Evolutionary conservation across 352 stramenopile species (phyloP), one percentile per base, ranked within the genome.

Genomic region (Phytophthora citrophthora): DNA sequence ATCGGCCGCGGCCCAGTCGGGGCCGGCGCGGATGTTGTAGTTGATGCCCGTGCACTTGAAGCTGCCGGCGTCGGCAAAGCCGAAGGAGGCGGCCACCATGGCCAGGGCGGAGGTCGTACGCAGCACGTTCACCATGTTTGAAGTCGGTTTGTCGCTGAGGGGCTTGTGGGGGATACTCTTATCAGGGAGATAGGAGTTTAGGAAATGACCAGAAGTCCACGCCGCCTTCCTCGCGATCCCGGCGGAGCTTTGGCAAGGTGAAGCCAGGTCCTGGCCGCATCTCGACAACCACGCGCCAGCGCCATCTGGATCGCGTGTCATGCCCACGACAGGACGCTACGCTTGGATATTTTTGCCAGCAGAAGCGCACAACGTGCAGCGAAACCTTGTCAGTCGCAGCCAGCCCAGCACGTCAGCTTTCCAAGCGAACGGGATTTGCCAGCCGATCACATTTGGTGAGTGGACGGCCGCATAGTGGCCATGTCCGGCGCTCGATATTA

Each of bases 11-110:
- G 70, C 76, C 67, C 73, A 86, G 68, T 90, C 77, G 23, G 79
- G 72, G 2, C 78, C 81, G 5, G 64, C 56, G 61, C 81, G 81
- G 56, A 86, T 86, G 76, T 89, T 88, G 76, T 89, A 92, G 73
- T 92, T 92, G 68, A 92, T 76, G 47, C 81, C 83, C 39, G 71
- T 61, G 61, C 64, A 70, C 72, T 81, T 82, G 54, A 83, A 74
- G 54, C 65, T 60, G 43, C 31, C 16, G 32, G 61, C 71, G 39
- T 81, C 56, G 13, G 67, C 72, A 9, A 62, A 48, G 29, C 59
- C 64, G 16, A 70, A 52, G 31, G 59, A 32, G 53, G 67, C 54
- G 36, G 58, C 51, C 45, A 64, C 50, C 34, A 79, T 64, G 49
- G 62, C 54, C 48, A 76, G 44, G 39, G 54, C 68, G 34, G 59